Evolutionary conservation across 148 eudicot species (phyloP).

Genomic region (Mesembryanthemum crystallinum): DNA sequence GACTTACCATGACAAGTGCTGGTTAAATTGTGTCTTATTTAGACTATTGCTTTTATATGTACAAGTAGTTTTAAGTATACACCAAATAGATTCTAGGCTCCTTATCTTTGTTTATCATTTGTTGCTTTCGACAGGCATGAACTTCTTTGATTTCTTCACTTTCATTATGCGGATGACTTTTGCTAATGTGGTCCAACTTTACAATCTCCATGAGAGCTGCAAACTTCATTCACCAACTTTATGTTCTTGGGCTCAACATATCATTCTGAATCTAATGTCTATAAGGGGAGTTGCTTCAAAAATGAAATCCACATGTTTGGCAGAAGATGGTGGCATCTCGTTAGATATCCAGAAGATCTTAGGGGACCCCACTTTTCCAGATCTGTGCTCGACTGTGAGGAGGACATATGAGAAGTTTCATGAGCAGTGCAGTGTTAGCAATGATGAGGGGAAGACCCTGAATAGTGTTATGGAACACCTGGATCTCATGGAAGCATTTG

Average conservation of each 20-base stretch:
- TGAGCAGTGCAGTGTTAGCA: constrained; percentile 26
- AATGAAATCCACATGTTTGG: constrained; percentile 43
- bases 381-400: constrained; percentile 38
- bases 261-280: constrained; percentile 50
- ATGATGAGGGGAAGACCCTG: constrained; percentile 14
- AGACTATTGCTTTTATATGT: not conserved
- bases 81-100: not conserved
- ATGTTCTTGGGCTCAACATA: constrained; percentile 38
- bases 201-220: constrained; percentile 24
- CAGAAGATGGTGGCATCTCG: constrained; percentile 34
- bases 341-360: constrained; percentile 34
- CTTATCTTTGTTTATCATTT: constrained; percentile 1
- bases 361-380: constrained; percentile 48
- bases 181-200: constrained; percentile 62
- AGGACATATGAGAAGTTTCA: constrained; percentile 46
- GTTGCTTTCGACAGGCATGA: constrained; percentile 59
- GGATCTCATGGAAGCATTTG: constrained; percentile 20
- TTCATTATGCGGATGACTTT: constrained; percentile 62
- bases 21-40: not conserved
- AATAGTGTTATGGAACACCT: constrained; percentile 21
- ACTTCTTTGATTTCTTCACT: constrained; percentile 79
- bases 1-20: not conserved
- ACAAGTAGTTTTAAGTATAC: no score
- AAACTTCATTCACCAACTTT: constrained; percentile 19
- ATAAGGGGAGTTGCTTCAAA: constrained; percentile 39